Evolutionary conservation across 1,284 basidiomycete species (phyloP).

Genomic region (Ceratobasidium sp.): DNA sequence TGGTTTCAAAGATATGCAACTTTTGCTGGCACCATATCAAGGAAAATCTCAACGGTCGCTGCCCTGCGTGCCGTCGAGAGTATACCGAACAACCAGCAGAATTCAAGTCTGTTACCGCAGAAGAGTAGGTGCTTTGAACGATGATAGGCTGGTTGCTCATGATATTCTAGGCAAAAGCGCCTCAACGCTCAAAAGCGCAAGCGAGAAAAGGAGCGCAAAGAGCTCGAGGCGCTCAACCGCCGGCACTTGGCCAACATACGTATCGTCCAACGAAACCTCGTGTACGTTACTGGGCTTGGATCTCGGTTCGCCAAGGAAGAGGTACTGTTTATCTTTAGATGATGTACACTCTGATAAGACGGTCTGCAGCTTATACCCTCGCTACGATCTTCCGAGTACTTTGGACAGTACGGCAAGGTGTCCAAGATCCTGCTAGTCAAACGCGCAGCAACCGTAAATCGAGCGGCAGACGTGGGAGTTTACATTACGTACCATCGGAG

Average conservation of each 20-base stretch:
- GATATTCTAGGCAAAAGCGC: conserved; percentile 79
- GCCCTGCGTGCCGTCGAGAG: conserved; percentile 93
- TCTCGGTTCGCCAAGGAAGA: conserved; percentile 93
- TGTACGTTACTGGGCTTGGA: conserved; percentile 94
- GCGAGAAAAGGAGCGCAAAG: conserved; percentile 94
- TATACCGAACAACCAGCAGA: conserved; percentile 95
- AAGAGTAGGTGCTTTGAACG: conserved; percentile 74
- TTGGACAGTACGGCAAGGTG: conserved; percentile 99
- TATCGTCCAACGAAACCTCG: conserved; percentile 95
- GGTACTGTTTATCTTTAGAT: conserved; percentile 58
- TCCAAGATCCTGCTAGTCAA: conserved; percentile 95
- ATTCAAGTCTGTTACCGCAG: conserved; percentile 93
- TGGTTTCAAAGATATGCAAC: conserved; percentile 81
- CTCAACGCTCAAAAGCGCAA: conserved; percentile 96
- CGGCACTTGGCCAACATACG: conserved; percentile 92
- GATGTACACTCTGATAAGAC: conserved; percentile 13
- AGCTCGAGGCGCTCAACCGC: conserved; percentile 87
- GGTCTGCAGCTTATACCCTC: conserved; percentile 83
- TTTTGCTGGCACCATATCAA: conserved; percentile 99
- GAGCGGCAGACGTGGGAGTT: conserved; percentile 83
- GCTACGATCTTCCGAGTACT: conserved; percentile 94
- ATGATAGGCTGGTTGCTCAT: not conserved
- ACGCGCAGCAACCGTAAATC: conserved; percentile 69
- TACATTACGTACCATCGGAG: conserved; percentile 97
- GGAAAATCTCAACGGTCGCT: conserved; percentile 94